phyloP scores from a whole-genome alignment of 768 basidiomycete genomes.

The Suillus alpinus region DNA sequence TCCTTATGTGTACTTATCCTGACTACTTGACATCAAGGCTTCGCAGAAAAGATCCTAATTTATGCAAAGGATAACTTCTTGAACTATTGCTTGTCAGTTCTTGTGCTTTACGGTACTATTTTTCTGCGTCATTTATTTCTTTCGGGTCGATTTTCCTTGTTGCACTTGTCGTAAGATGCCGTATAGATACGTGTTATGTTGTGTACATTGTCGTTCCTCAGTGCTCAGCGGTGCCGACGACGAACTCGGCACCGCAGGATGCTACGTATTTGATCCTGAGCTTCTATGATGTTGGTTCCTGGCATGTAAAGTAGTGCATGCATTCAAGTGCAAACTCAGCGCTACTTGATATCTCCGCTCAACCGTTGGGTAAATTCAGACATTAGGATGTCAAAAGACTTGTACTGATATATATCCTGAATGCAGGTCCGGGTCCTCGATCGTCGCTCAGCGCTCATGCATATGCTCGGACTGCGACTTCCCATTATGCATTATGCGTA shows the following conservation, averaged over 20 bases:
- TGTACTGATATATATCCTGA: neutral
- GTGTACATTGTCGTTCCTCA: neutral
- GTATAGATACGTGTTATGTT: constrained; percentile 3
- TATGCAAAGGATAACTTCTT: neutral
- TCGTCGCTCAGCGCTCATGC: too few species aligned
- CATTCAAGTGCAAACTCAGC: neutral
- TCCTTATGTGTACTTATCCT: neutral
- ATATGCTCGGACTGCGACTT: neutral
- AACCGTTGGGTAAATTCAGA: neutral
- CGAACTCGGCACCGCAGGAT: neutral
- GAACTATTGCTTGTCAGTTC: constrained; percentile 1
- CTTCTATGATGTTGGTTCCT: neutral
- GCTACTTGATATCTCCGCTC: neutral
- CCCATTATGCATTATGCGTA: neutral
- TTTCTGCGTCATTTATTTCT: constrained; percentile 2
- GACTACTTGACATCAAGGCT: constrained; percentile 13
- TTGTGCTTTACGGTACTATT: neutral
- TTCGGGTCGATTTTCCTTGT: neutral
- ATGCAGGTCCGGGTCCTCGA: neutral
- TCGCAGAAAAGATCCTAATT: constrained; percentile 27
- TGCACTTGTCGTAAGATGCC: constrained; percentile 1
- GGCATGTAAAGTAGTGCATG: neutral
- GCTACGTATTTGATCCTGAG: neutral
- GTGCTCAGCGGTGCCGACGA: neutral
- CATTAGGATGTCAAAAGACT: neutral